Evolutionary conservation across 371 early-diverging fungal species (phyloP), one percentile per base, ranked within the genome.

Genomic region (Apophysomyces elegans): DNA sequence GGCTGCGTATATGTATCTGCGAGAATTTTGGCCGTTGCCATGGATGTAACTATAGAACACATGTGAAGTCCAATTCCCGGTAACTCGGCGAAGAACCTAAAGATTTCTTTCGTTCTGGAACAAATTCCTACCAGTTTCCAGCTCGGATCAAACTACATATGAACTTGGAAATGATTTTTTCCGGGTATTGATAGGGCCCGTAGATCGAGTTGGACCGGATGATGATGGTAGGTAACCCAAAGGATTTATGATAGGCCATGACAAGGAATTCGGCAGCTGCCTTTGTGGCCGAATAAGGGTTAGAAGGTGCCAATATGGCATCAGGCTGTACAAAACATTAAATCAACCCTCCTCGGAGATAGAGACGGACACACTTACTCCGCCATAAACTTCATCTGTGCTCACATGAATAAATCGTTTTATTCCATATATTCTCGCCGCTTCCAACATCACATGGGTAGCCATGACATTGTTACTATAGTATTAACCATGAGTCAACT

Each of bases 301-400:
- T 95, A 50, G 92, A 86, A 3, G 95, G 94, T 6, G 88, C 86
- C 3, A 93, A 75, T 2, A 88, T 79, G 0, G 88, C 77, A 38
- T 88, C 86, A 5, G 91, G 88, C 90, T 91, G 69, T 11, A 18
- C 54, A 5, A 37, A 37, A 37, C 9, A 57, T n/a, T 6, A 68
- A 63, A 26, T 26, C 36, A 58, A 66, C 62, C 35, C 32, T 26
- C 13, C 61, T 18, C 37, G 39, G 59, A 26, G 6, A 47, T 37
- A 12, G 21, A 5, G 21, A 6, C 36, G 12, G 21, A 37, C 26
- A 12, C 44, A 65, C 70, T 74, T 77, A 83, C 78, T 63, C 80
- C 93, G 8, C 95, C 95, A 69, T 95, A 95, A 0, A 95, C 95
- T 70, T 95, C 95, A 68, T 95, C 95, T 1, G 95, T 95, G 63